phyloP scores from a whole-genome alignment of 208 protist species.

The Trypanosomatidae sp. region DNA sequence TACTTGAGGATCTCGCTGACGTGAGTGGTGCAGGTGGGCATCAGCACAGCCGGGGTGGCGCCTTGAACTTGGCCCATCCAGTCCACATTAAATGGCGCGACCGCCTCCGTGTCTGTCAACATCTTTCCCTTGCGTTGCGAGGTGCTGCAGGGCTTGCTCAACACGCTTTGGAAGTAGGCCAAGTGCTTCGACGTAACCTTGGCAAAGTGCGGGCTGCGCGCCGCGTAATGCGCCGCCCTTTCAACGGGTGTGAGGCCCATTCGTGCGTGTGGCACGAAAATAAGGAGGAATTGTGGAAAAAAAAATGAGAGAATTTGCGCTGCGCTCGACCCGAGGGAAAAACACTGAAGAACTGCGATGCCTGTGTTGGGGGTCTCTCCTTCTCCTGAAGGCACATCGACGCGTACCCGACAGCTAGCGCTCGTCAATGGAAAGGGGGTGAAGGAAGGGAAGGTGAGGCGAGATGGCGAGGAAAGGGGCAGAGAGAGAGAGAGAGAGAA shows the following conservation, averaged over 20 bases:
- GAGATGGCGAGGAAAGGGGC: neutral
- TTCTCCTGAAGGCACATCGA: neutral
- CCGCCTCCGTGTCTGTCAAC: conserved; percentile 37
- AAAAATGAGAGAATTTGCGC: neutral
- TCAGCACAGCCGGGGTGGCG: conserved; percentile 43
- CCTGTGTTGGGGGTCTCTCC: neutral
- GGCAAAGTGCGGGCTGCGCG: conserved; percentile 48
- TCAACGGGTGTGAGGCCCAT: conserved; percentile 41
- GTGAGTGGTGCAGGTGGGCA: conserved; percentile 59
- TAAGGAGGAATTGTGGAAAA: too few relatives aligned
- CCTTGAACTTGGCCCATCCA: conserved; percentile 73
- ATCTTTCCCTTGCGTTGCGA: conserved; percentile 54
- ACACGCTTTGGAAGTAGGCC: conserved; percentile 48
- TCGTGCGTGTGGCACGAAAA: neutral
- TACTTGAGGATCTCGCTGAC: conserved; percentile 85
- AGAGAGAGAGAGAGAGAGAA: neutral
- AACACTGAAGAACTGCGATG: neutral
- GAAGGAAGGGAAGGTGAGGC: neutral
- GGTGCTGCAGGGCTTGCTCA: conserved; percentile 40
- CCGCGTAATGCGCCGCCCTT: conserved; percentile 65
- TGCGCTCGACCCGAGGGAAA: neutral
- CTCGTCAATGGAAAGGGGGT: neutral
- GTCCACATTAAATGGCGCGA: conserved; percentile 65
- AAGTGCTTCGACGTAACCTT: conserved; percentile 48
- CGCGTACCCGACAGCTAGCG: neutral